Evolutionary conservation across 345 rosid species (phyloP).

Genomic region (Citropsis articulata): DNA sequence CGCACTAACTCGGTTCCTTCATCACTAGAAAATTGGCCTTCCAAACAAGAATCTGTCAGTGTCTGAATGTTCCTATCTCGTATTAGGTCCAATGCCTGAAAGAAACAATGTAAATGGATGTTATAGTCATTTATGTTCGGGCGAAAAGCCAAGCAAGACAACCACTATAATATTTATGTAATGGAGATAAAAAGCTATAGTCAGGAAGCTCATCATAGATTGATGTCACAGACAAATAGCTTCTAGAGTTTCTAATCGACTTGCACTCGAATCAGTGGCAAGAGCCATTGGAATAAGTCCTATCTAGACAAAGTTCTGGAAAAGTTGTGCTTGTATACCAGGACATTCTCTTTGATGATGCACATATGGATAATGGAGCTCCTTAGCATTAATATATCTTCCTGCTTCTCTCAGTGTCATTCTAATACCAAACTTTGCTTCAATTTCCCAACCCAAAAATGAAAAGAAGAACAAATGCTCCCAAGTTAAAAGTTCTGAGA

Average conservation of each 20-base stretch:
- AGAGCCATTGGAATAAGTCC: background rate
- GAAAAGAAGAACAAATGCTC: background rate
- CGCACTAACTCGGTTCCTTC: conserved; percentile 79
- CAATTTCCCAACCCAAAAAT: background rate
- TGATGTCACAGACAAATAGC: background rate
- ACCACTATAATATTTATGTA: background rate
- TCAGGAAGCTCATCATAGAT: background rate
- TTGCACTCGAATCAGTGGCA: background rate
- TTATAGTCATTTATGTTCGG: conserved; percentile 3
- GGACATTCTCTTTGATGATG: background rate
- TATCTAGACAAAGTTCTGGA: background rate
- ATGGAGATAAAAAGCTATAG: background rate
- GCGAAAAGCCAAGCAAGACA: background rate
- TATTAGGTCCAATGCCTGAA: conserved; percentile 87
- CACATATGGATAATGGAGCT: background rate
- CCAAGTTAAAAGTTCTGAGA: background rate
- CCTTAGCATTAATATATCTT: background rate
- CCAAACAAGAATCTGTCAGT: conserved; percentile 83
- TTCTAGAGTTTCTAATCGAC: background rate
- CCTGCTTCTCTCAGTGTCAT: background rate
- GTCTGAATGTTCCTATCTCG: conserved; percentile 79
- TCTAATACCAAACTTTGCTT: background rate
- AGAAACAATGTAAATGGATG: conserved; percentile 6
- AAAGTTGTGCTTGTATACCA: background rate
- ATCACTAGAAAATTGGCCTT: conserved; percentile 70